phyloP scores from a whole-genome alignment of 2,329 filamentous ascomycete genomes.

The Ceratocystis cacaofunesta region DNA sequence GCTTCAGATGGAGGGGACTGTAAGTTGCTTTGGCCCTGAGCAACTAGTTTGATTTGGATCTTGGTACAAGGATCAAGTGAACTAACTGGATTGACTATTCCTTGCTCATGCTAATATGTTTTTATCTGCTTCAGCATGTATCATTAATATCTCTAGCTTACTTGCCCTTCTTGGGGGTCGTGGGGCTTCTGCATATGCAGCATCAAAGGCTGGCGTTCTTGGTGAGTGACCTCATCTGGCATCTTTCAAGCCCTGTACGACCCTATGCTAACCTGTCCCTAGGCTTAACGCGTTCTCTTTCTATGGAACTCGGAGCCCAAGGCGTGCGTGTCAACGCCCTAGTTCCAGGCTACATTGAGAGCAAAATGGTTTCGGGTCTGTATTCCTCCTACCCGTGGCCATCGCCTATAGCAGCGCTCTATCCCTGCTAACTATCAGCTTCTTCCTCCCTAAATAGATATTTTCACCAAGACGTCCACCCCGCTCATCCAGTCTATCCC shows the following conservation, averaged over 20 bases:
- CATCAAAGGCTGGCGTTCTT: conserved; percentile 66
- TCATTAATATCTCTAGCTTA: conserved; percentile 70
- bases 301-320: conserved; percentile 43
- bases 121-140: conserved; percentile 36
- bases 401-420: background rate
- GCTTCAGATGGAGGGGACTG: conserved; percentile 14
- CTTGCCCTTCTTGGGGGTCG: conserved; percentile 53
- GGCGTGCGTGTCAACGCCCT: conserved; percentile 66
- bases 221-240: conserved; percentile 30
- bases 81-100: background rate
- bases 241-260: too few relatives aligned
- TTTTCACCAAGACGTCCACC: background rate
- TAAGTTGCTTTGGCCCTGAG: background rate
- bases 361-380: conserved; percentile 61
- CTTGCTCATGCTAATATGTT: background rate
- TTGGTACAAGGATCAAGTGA: background rate
- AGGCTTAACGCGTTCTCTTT: conserved; percentile 56
- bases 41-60: background rate
- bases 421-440: background rate
- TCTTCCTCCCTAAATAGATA: conserved; percentile 3
- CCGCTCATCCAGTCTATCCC: conserved; percentile 17
- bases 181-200: conserved; percentile 60
- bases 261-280: background rate
- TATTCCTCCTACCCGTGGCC: background rate
- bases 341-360: conserved; percentile 69